Evolutionary conservation across 2,329 filamentous ascomycete genomes (phyloP).

Genomic region (Ceratocystis albifundus): DNA sequence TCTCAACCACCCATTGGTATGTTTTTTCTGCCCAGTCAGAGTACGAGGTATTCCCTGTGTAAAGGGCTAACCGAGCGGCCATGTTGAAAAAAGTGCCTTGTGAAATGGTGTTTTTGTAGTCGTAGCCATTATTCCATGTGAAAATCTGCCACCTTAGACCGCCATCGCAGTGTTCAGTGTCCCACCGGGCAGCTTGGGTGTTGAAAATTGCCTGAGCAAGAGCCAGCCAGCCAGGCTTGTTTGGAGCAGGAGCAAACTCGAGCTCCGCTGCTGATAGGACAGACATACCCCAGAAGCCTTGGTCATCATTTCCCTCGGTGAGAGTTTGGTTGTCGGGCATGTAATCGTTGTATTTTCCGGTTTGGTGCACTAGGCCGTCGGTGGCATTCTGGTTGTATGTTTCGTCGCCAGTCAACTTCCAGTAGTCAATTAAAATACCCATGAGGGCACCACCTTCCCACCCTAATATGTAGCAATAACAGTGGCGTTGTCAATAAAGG

Average conservation of each 20-base stretch:
- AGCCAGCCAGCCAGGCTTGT: slow-evolving; percentile 55
- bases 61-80: slow-evolving; percentile 57
- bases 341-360: slow-evolving; percentile 60
- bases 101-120: slow-evolving; percentile 60
- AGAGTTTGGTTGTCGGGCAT: slow-evolving; percentile 64
- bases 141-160: slow-evolving; percentile 80
- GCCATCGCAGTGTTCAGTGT: slow-evolving; percentile 54
- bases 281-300: slow-evolving; percentile 62
- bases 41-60: slow-evolving; percentile 68
- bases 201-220: slow-evolving; percentile 74
- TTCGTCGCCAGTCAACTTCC: slow-evolving; percentile 66
- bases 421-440: slow-evolving; percentile 66
- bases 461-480: slow-evolving; percentile 37
- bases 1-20: slow-evolving; percentile 55
- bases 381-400: slow-evolving; percentile 57
- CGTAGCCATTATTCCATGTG: slow-evolving; percentile 67
- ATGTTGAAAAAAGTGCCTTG: slow-evolving; percentile 53
- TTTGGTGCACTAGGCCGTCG: slow-evolving; percentile 62
- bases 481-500: slow-evolving; percentile 18
- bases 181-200: slow-evolving; percentile 63
- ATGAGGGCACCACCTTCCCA: slow-evolving; percentile 68
- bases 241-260: slow-evolving; percentile 48
- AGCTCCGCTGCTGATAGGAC: slow-evolving; percentile 60
- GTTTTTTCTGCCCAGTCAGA: slow-evolving; percentile 62
- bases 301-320: slow-evolving; percentile 62